Base-by-base conservation (phyloP, 2,329 filamentous ascomycete species). In the Claviceps paspali region DNA sequence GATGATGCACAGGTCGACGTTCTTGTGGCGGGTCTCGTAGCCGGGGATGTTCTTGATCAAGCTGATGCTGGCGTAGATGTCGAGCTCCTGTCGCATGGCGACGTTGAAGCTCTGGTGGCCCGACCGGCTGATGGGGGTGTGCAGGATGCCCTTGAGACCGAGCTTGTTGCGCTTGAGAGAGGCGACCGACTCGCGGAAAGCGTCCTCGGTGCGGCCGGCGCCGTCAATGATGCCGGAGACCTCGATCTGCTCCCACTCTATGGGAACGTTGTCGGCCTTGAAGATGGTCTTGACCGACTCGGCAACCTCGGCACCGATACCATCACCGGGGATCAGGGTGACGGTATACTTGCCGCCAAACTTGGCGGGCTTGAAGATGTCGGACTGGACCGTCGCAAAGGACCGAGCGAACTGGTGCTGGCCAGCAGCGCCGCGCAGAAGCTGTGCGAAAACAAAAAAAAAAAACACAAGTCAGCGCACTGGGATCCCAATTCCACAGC, bases 81-180 rank as follows among this genome's bases (percentile, higher is more conserved):
- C 91, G 59, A 98, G 84, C 67, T 96, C 91, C 71, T 98, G 91
- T 55, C 91, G 86, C 62, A 98, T 79, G 53, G 91, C 91, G 51
- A 98, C 91, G 71, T 98, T 98, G 86, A 98, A 98, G 50, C 84
- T 93, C 67, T 93, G 85, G 74, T 98, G 91, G 53, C 91, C 91
- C 47, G 87, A 94, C 53, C 91, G 80, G 68, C 87, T 84, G 59
- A 98, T 83, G 49, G 91, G 91, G 19, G 91, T 98, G 73, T 95
- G 88, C 33, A 98, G 75, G 62, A 98, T 98, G 63, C 91, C 91
- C 77, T 98, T 98, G 55, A 98, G 76, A 52, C 87, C 91, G 52
- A 98, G 78, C 78, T 96, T 96, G 77, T 98, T 98, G 65, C 91
- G 82, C 71, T 85, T 85, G 55, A 98, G 76, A 39, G 91, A 96